Base-by-base conservation (phyloP, 306 rosid genomes). In the Pyrus betulifolia region DNA sequence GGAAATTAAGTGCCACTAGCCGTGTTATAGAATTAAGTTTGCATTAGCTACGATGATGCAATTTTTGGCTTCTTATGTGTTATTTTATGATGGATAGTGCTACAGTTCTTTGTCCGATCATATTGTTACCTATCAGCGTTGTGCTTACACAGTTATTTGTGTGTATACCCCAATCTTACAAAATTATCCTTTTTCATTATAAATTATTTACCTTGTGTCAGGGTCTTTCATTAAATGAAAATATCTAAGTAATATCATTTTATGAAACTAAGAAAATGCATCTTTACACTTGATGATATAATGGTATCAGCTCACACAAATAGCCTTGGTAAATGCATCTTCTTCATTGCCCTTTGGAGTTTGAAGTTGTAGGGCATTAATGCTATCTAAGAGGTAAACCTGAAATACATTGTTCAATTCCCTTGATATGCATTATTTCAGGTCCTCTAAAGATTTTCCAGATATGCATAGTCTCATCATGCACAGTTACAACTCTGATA, bases 371-470 rank as follows among this genome's bases (percentile, higher is more conserved):
- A 54, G 85, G 88, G 80, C 57, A 59, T 38, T 80, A 62, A 72
- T 75, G 75, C 65, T 75, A 79, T 69, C 80, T 72, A 72, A 45
- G 66, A 81, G 84, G 75, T 71, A 68, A 74, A 69, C 89, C 87
- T 87, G 82, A 95, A 86, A 84, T 81, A 70, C 80, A 70, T 82
- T 89, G 83, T 80, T 88, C 96, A 86, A 89, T 84, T 72, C 76
- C 88, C 82, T 84, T 87, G 81, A 72, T 83, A 89, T 88, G 88
- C 85, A 85, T 85, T 78, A 79, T 95, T 96, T 86, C 99, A 96
- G 99, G 99, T 87, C 96, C 67, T 87, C 91, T 70, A 92, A 87
- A 88, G 98, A 93, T 75, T 96, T 88, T 89, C 89, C 93, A 28
- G 97, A 96, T 84, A 87, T 85, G 86, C 99, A 92, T 83, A 86